A percentile compares a stretch with the other conserved stretches of the same genome.
These are phyloP conservation scores for Astrocystis sublimbata DNA, from an alignment of 495 filamentous ascomycete species.

Conservation along the genomic window DNA sequence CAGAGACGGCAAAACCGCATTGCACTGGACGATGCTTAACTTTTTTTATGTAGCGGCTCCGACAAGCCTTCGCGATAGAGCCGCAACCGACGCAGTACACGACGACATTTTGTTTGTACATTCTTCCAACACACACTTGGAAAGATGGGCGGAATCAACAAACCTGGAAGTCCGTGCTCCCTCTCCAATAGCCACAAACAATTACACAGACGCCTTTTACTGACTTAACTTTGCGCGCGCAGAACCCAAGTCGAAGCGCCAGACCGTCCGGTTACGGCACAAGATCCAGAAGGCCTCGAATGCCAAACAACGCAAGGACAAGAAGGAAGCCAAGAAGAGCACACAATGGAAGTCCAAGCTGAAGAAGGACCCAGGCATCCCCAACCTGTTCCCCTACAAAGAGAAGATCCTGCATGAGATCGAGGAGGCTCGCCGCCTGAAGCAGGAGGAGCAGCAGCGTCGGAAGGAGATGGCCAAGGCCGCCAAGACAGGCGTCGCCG, in stretches of 20 bases:
- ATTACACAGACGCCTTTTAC: neutral
- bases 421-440: constrained; percentile 78
- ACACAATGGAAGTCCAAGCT: constrained; percentile 90
- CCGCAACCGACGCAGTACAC: too few relatives aligned
- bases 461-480: constrained; percentile 71
- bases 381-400: constrained; percentile 97
- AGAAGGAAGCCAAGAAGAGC: constrained; percentile 90
- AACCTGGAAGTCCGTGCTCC: constrained; percentile 50
- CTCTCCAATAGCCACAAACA: neutral
- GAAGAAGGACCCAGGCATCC: constrained; percentile 97
- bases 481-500: constrained; percentile 48
- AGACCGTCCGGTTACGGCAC: constrained; percentile 81
- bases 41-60: constrained; percentile 25
- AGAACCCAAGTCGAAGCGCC: constrained; percentile 95
- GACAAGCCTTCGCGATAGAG: neutral
- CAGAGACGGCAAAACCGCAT: constrained; percentile 36
- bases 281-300: constrained; percentile 94
- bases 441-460: constrained; percentile 73
- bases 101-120: neutral
- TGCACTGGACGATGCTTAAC: constrained; percentile 22
- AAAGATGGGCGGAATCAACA: constrained; percentile 40
- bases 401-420: constrained; percentile 92
- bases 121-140: neutral
- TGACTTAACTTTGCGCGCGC: constrained; percentile 22
- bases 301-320: constrained; percentile 85